Conservation (phyloP, 1,284 basidiomycete species). For the Heliocybe sulcata region DNA sequence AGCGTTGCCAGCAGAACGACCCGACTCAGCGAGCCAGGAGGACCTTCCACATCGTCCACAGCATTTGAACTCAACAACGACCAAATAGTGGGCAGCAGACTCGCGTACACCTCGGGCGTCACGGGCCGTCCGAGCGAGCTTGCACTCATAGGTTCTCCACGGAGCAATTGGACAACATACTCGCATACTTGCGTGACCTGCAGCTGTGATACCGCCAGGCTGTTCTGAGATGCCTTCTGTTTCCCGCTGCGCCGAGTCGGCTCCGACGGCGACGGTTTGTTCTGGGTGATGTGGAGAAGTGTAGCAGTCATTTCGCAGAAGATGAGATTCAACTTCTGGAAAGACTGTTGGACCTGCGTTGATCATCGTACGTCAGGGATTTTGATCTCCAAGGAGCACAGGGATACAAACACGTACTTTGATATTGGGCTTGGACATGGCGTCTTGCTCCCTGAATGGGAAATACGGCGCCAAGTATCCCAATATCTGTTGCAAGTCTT, state of each 20-base stretch:
- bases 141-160: slow-evolving; percentile 33
- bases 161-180: slow-evolving; percentile 67
- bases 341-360: slow-evolving; percentile 46
- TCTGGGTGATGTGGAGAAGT: slow-evolving; percentile 31
- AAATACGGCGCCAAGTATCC: slow-evolving; percentile 78
- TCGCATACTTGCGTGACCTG: slow-evolving; percentile 52
- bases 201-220: slow-evolving; percentile 8
- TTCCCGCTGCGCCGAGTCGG: background rate
- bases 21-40: background rate
- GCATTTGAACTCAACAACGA: slow-evolving; percentile 48
- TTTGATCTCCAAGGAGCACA: no score
- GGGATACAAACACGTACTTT: slow-evolving; percentile 34
- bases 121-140: slow-evolving; percentile 39
- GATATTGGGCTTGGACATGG: slow-evolving; percentile 34
- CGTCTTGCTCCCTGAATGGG: slow-evolving; percentile 47
- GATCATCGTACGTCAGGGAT: slow-evolving; percentile 1
- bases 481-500: slow-evolving; percentile 53
- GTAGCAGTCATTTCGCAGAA: slow-evolving; percentile 74
- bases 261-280: slow-evolving; percentile 1
- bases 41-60: slow-evolving; percentile 21
- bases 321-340: slow-evolving; percentile 66
- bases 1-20: slow-evolving; percentile 40
- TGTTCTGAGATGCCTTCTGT: background rate
- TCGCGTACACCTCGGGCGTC: slow-evolving; percentile 54
- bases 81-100: slow-evolving; percentile 82